Evolutionary conservation across 1,284 basidiomycete genomes (phyloP).

Genomic region (Coniferiporia weirii): DNA sequence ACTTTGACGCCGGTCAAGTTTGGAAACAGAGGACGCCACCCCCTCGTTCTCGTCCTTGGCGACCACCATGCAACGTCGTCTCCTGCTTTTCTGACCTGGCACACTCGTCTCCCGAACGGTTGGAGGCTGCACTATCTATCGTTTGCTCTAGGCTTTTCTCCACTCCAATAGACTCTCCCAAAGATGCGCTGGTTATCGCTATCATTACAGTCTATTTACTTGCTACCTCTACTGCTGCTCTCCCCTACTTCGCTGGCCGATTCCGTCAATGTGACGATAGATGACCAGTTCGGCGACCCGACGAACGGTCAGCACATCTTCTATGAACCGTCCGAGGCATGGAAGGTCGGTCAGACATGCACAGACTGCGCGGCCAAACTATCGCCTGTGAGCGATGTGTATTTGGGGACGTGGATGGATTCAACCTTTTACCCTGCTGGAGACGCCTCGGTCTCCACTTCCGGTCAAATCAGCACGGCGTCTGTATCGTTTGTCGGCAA

Average conservation of each 20-base stretch:
- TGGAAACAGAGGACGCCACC: too few species aligned
- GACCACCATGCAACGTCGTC: too few species aligned
- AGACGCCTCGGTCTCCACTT: not conserved
- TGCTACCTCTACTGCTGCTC: too few species aligned
- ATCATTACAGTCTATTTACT: too few species aligned
- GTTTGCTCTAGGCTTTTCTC: too few species aligned
- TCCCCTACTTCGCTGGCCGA: not conserved
- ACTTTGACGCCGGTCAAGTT: too few species aligned
- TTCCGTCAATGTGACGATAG: conserved; percentile 13
- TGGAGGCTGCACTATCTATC: too few species aligned
- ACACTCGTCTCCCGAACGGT: too few species aligned
- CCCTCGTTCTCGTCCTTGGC: too few species aligned
- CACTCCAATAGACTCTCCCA: too few species aligned
- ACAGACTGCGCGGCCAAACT: conserved; percentile 6
- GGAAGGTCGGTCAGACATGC: conserved; percentile 12
- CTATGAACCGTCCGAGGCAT: conserved; percentile 5
- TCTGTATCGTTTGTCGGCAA: conserved; percentile 10
- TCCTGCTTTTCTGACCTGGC: too few species aligned
- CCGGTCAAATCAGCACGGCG: conserved; percentile 9
- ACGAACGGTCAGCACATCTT: conserved; percentile 7
- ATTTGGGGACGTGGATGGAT: conserved; percentile 12
- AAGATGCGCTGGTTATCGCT: too few species aligned
- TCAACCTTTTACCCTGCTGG: conserved; percentile 8
- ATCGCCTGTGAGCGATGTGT: conserved; percentile 3
- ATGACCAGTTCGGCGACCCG: conserved; percentile 12